phyloP scores from a whole-genome alignment of 495 filamentous ascomycete genomes.

The Penicillium dipodomyicola region DNA sequence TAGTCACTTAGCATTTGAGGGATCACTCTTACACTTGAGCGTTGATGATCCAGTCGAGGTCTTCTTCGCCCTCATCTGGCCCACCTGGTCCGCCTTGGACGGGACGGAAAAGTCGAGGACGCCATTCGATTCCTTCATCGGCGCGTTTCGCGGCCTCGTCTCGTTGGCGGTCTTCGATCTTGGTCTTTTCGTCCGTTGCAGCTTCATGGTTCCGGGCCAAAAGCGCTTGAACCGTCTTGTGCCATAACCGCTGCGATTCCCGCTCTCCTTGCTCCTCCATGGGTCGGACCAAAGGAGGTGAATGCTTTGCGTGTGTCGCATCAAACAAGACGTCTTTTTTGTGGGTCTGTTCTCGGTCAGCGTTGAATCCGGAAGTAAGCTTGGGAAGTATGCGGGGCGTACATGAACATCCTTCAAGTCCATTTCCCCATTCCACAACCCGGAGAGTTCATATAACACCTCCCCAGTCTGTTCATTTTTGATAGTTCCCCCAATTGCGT shows the following conservation, averaged over 20 bases:
- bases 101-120: conserved; percentile 74
- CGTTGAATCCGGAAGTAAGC: background rate
- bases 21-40: conserved; percentile 67
- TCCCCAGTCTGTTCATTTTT: conserved; percentile 86
- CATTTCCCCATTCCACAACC: conserved; percentile 95
- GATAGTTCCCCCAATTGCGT: conserved; percentile 90
- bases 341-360: conserved; percentile 59
- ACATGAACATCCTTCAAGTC: conserved; percentile 78
- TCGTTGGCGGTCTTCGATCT: conserved; percentile 88
- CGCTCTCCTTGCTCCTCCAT: conserved; percentile 84
- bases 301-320: conserved; percentile 71
- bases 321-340: conserved; percentile 90
- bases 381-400: conserved; percentile 24
- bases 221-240: conserved; percentile 73
- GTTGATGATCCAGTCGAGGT: conserved; percentile 93
- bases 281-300: conserved; percentile 70
- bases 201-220: conserved; percentile 79
- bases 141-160: conserved; percentile 80
- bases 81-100: conserved; percentile 72
- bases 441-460: conserved; percentile 82
- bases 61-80: conserved; percentile 77
- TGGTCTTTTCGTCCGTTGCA: conserved; percentile 92
- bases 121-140: conserved; percentile 85
- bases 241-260: conserved; percentile 88
- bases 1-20: conserved; percentile 2